phyloP scores from a whole-genome alignment of 768 basidiomycete species.

The Auricularia cornea region DNA sequence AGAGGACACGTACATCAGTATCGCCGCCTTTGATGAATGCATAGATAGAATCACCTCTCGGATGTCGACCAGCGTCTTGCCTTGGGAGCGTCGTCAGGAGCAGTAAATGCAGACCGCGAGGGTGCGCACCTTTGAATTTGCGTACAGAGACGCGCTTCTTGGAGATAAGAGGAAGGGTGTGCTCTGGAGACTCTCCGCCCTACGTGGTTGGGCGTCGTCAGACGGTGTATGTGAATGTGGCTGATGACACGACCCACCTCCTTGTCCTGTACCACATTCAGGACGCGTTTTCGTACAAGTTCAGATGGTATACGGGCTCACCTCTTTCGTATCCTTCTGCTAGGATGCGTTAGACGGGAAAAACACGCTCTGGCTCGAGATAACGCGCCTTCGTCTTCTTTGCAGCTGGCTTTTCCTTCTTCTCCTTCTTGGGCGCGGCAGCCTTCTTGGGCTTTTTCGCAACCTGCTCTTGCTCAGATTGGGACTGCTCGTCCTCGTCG shows the following conservation, averaged over 20 bases:
- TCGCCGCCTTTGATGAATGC: too few relatives aligned
- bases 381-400: background rate
- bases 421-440: background rate
- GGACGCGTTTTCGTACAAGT: background rate
- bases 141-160: constrained; percentile 44
- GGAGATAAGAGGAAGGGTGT: background rate
- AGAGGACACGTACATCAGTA: constrained; percentile 28
- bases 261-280: too few relatives aligned
- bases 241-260: too few relatives aligned
- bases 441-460: background rate
- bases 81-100: too few relatives aligned
- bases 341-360: background rate
- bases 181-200: background rate
- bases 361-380: background rate
- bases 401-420: background rate
- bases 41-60: background rate
- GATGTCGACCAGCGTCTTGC: constrained; percentile 54
- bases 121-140: constrained; percentile 34
- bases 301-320: background rate
- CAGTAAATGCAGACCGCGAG: background rate
- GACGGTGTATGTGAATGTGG: too few relatives aligned
- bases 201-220: background rate
- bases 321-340: background rate
- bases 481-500: background rate
- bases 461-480: background rate